Percentiles rank a stretch among this genome's conserved stretches.
Evolutionary conservation across 2,329 filamentous ascomycete genomes (phyloP).

Genomic region (Leptographium flavum): DNA sequence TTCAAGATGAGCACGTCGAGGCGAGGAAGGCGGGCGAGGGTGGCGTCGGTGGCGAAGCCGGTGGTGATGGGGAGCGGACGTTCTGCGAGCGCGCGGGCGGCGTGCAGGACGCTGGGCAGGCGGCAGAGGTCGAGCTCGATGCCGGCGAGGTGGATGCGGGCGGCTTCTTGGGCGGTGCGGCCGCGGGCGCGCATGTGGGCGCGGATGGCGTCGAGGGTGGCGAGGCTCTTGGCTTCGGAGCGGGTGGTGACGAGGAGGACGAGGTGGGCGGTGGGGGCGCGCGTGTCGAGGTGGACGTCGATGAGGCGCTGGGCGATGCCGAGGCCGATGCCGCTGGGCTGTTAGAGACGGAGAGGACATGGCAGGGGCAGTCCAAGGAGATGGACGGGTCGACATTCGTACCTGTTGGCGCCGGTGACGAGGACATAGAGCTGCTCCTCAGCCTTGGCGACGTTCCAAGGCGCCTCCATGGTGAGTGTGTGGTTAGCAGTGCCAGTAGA

Average conservation of each 20-base stretch:
- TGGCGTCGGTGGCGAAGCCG: constrained; percentile 16
- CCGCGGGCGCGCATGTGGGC: constrained; percentile 36
- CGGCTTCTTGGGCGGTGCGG: constrained; percentile 21
- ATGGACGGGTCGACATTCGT: background rate
- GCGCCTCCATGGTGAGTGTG: constrained; percentile 11
- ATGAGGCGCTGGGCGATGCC: constrained; percentile 73
- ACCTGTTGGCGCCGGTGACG: constrained; percentile 82
- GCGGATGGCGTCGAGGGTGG: constrained; percentile 53
- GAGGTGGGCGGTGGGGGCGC: constrained; percentile 54
- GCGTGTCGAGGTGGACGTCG: constrained; percentile 69
- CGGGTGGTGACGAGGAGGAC: constrained; percentile 77
- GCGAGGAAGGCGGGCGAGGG: constrained; percentile 25
- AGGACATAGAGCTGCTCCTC: constrained; percentile 47
- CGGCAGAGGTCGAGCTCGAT: constrained; percentile 47
- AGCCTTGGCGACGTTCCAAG: constrained; percentile 20
- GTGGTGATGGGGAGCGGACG: constrained; percentile 32
- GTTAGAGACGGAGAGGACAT: too few species aligned
- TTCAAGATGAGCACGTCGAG: constrained; percentile 75
- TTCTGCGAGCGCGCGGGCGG: constrained; percentile 30
- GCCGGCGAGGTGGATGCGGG: constrained; percentile 44
- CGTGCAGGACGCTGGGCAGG: constrained; percentile 32
- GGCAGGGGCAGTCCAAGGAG: background rate
- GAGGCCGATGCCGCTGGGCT: constrained; percentile 66
- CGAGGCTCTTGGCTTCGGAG: constrained; percentile 55
- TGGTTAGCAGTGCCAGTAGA: too few species aligned